Base-by-base conservation (phyloP, 2,329 filamentous ascomycete species). In the Aspergillus fumigatiaffinis region DNA sequence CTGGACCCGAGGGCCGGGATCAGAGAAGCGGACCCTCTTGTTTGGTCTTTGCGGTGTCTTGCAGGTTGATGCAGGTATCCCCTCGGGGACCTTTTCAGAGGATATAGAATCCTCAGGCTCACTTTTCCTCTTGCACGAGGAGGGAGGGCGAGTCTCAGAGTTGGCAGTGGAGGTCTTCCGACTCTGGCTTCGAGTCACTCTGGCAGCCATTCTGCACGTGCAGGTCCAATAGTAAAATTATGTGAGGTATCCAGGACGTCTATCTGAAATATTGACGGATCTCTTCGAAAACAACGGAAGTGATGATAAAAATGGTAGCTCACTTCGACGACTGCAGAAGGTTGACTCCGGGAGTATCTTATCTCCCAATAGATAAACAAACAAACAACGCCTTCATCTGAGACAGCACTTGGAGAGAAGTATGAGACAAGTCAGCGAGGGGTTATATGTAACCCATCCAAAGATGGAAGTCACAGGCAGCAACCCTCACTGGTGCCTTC, bases 21-120 rank as follows among this genome's bases (percentile, higher is more conserved):
- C 76, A 1, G 78, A 80, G 62, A 80, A 79, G 26, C 78, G 76
- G 38, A 77, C 74, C 60, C 69, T 73, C 60, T 80, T 80, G 41
- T 67, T 68, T 14, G 66, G 60, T 63, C 66, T 73, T 38, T 63
- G 67, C 3, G 74, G 71, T 26, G 71, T 74, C 20, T 56, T 52
- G 55, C 56, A 61, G 20, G 38, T 29, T 23, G 60, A 29, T 35
- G 54, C 6, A 26, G 5, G 20, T 21, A 20, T 23, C 21, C 12
- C 4, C 12, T 23, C 23, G 7, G n/a, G 3, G 20, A 26, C 44
- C 12, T 47, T 26, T 3, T 17, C 44, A 9, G 12, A 20, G 20
- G 38, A 23, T 28, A 10, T 17, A 28, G 26, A 7, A n/a, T 46
- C 41, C 12, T 28, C 50, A 10, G 49, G 48, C 35, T 49, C 50